A percentile compares a stretch with the other conserved stretches of the same genome.
Evolutionary conservation across 1,139 yeast genomes (phyloP).

Genomic region (Debaryomycetaceae sp.): DNA sequence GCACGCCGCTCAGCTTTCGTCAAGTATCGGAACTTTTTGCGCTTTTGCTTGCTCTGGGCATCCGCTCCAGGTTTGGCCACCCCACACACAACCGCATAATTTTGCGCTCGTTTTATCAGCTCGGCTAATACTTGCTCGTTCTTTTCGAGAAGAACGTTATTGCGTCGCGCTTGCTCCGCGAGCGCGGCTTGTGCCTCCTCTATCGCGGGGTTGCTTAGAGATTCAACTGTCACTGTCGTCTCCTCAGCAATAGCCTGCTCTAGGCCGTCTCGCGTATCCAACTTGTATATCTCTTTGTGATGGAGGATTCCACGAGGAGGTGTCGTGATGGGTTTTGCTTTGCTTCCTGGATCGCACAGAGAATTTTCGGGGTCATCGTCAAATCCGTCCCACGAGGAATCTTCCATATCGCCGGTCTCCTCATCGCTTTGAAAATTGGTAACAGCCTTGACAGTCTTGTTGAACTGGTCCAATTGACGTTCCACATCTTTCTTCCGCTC

Average conservation of each 20-base stretch:
- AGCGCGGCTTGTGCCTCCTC: conserved; percentile 24
- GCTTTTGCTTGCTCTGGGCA: conserved; percentile 28
- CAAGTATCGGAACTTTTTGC: conserved; percentile 81
- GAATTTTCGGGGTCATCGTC: conserved; percentile 4
- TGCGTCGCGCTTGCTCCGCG: conserved; percentile 46
- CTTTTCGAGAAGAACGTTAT: conserved; percentile 51
- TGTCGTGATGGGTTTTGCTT: conserved; percentile 3
- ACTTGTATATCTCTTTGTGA: conserved; percentile 32
- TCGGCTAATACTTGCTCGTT: conserved; percentile 52
- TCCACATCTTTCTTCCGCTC: conserved; percentile 60
- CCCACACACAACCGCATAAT: conserved; percentile 59
- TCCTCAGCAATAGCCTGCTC: conserved; percentile 39
- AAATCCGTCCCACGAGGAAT: conserved; percentile 11
- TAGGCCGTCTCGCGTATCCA: conserved; percentile 25
- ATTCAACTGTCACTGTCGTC: conserved; percentile 53
- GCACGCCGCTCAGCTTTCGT: conserved; percentile 67
- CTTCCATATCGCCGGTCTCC: conserved; percentile 21
- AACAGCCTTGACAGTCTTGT: conserved; percentile 41
- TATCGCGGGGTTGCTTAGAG: conserved; percentile 37
- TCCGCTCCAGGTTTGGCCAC: conserved; percentile 26
- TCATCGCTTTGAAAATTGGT: conserved; percentile 15
- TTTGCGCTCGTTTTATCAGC: conserved; percentile 59
- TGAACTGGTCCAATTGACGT: conserved; percentile 47
- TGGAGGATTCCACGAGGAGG: conserved; percentile 28
- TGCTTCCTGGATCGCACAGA: conserved; percentile 5